Base-by-base conservation (phyloP, 768 basidiomycete species). In the Tephrocybe rancida region DNA sequence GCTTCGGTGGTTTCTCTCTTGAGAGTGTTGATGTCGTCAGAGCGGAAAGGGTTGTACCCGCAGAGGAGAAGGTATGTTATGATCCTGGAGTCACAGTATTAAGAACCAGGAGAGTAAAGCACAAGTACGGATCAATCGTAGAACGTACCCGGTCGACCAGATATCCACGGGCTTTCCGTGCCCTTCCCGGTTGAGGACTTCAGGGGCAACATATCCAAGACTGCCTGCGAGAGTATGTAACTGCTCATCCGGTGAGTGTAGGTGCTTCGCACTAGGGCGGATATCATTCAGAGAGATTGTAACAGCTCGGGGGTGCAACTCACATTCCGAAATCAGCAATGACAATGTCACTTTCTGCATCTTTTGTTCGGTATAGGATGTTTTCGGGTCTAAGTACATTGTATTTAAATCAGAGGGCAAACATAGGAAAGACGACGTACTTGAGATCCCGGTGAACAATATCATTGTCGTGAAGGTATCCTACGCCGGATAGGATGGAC, bases 321-420 rank as follows among this genome's bases (percentile, higher is more conserved):
- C 61, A 93, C 92, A 99, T 98, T 59, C 97, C 97, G 64, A 99
- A 99, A 70, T 98, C 97, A 5, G 86, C 95, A 38, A 98, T 94
- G 52, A 99, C 95, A 45, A 98, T 81, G 58, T 89, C 89, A n/a
- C 90, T 92, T 16, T 88, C 77, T 9, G 77, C 66, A 2, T 84
- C 88, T 59, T 77, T 85, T 4, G 90, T 92, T 35, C 91, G 85
- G 67, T 93, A 98, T 3, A 99, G 78, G 54, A 99, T 95, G 66
- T 98, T 98, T 71, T 99, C 97, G 0, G 97, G 97, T 68, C 90
- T 93, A 56, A 5, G 35, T 2, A 14, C 11, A 37, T 16, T 22
- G 46, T 30, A 55, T 42, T 34, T 41, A 41, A 6, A 13, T 21
- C 21, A 46, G 45, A 32, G 44, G 47, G 10, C 9, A 30, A 50